phyloP scores from a whole-genome alignment of 202 grass and related monocot species.

The Bolboschoenoplectus hybrid region DNA sequence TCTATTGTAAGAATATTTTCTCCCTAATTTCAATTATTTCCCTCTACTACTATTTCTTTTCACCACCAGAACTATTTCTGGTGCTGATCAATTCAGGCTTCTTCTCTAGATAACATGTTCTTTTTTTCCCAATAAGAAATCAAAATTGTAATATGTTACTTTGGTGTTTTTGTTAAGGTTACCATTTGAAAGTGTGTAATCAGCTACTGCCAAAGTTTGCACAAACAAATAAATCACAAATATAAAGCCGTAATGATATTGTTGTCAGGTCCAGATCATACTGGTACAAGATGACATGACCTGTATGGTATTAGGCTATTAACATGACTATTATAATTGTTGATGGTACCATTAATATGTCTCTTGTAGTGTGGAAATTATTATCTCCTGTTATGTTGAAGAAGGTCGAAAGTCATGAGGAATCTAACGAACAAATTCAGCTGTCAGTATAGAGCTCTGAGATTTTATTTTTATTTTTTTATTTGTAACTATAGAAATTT shows the following conservation, averaged over 20 bases:
- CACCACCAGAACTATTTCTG: neutral
- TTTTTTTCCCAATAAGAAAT: neutral
- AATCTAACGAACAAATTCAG: slow-evolving; percentile 35
- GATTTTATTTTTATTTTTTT: neutral
- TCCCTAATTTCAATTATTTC: neutral
- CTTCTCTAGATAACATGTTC: neutral
- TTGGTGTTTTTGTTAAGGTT: neutral
- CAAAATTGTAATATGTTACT: neutral
- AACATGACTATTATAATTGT: slow-evolving; percentile 11
- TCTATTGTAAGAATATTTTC: slow-evolving; percentile 59
- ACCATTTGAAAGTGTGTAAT: neutral
- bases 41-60: slow-evolving; percentile 10
- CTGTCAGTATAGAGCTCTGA: slow-evolving; percentile 43
- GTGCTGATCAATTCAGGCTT: neutral
- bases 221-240: neutral
- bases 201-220: neutral
- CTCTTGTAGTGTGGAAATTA: slow-evolving; percentile 75
- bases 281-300: neutral
- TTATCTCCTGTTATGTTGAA: slow-evolving; percentile 52
- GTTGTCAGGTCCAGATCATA: neutral
- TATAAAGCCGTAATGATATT: neutral
- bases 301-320: neutral
- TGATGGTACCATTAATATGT: neutral
- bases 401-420: slow-evolving; percentile 44
- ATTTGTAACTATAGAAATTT: neutral